phyloP scores from a whole-genome alignment of 2,329 filamentous ascomycete species.

The Pezicula carpinea region DNA sequence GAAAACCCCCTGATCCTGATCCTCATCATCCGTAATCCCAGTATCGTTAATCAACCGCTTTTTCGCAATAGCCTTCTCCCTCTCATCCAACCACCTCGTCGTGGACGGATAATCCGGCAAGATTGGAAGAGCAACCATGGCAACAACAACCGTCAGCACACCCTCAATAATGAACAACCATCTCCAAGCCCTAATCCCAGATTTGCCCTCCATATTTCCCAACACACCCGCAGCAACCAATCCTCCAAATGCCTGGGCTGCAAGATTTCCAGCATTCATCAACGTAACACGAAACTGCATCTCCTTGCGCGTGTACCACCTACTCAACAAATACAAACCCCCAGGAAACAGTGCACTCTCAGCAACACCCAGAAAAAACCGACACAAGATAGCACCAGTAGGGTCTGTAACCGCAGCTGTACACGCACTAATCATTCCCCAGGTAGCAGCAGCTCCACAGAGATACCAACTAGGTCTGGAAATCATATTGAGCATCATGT shows the following conservation, averaged over 20 bases:
- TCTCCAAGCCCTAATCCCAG: slow-evolving; percentile 52
- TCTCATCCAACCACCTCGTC: slow-evolving; percentile 51
- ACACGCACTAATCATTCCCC: slow-evolving; percentile 56
- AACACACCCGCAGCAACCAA: slow-evolving; percentile 55
- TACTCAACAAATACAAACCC: slow-evolving; percentile 57
- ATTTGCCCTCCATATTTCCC: slow-evolving; percentile 50
- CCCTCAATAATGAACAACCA: slow-evolving; percentile 58
- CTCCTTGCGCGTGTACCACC: slow-evolving; percentile 62
- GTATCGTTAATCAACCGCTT: slow-evolving; percentile 53
- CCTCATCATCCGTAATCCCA: slow-evolving; percentile 50
- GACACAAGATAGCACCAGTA: slow-evolving; percentile 47
- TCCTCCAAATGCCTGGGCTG: slow-evolving; percentile 56
- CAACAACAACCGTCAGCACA: slow-evolving; percentile 43
- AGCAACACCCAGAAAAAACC: slow-evolving; percentile 57
- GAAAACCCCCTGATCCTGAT: slow-evolving; percentile 43
- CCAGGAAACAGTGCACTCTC: slow-evolving; percentile 64
- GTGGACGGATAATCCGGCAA: slow-evolving; percentile 53
- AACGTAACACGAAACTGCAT: slow-evolving; percentile 50
- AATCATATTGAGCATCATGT: slow-evolving; percentile 53
- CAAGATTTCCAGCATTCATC: slow-evolving; percentile 54
- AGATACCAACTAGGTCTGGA: slow-evolving; percentile 48
- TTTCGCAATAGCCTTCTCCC: slow-evolving; percentile 52
- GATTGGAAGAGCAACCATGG: slow-evolving; percentile 41
- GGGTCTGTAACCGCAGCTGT: slow-evolving; percentile 50
- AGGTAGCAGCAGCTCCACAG: slow-evolving; percentile 47